Conservation (phyloP, 139 green algal species). For the Chlamydomonas schloesseri region DNA sequence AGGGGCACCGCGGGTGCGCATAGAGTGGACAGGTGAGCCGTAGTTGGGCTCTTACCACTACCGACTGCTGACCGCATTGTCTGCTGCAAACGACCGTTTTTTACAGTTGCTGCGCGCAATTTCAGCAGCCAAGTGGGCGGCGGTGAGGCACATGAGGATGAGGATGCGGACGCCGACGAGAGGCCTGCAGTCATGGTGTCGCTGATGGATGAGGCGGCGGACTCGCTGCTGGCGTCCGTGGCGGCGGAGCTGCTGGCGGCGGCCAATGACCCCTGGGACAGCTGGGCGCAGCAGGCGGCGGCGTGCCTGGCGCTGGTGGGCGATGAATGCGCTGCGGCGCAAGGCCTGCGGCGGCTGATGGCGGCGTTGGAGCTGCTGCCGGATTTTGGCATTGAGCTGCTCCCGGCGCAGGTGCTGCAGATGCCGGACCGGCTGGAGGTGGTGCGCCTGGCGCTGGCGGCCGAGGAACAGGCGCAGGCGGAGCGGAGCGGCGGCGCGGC, state of each 20-base stretch:
- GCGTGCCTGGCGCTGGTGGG: slow-evolving; percentile 10
- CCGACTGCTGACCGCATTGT: too few relatives aligned
- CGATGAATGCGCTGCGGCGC: background rate
- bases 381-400: slow-evolving; percentile 3
- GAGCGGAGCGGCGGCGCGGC: background rate
- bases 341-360: background rate
- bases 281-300: background rate
- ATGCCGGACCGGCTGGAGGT: slow-evolving; percentile 39
- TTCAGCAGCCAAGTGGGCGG: too few relatives aligned
- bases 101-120: too few relatives aligned
- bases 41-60: too few relatives aligned
- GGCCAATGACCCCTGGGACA: slow-evolving; percentile 27
- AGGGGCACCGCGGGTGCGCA: background rate
- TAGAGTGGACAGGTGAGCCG: background rate
- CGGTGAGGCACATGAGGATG: too few relatives aligned
- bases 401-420: slow-evolving; percentile 35
- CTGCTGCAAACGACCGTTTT: too few relatives aligned
- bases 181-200: too few relatives aligned
- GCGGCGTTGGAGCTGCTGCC: slow-evolving; percentile 16
- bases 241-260: slow-evolving; percentile 32
- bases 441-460: background rate
- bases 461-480: background rate
- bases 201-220: background rate
- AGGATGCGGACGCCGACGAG: too few relatives aligned
- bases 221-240: slow-evolving; percentile 13